Percentiles rank a stretch among this genome's conserved stretches.
These are phyloP conservation scores for Vanrija pseudolonga DNA, from an alignment of 1,284 basidiomycete species.

Conservation along the genomic window DNA sequence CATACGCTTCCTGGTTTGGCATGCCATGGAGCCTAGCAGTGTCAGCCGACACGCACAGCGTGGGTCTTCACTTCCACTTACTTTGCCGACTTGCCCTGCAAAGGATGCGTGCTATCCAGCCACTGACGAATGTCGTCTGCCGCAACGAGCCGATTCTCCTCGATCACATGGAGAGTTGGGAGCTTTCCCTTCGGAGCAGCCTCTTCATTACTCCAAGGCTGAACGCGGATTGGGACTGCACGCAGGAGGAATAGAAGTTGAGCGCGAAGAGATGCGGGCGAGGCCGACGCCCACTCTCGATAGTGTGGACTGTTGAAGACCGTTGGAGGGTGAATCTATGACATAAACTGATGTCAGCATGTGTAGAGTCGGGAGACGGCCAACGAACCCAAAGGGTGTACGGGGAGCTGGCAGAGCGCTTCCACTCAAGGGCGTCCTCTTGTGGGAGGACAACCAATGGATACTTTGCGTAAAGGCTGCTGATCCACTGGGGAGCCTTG, in stretches of 20 bases:
- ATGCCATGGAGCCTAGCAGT: slow-evolving; percentile 31
- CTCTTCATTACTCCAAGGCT: slow-evolving; percentile 31
- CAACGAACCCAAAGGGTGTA: slow-evolving; percentile 27
- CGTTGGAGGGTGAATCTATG: neutral
- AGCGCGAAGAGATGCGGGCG: slow-evolving; percentile 32
- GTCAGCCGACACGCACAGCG: slow-evolving; percentile 2
- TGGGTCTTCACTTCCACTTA: slow-evolving; percentile 5
- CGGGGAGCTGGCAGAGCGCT: slow-evolving; percentile 5
- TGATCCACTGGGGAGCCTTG: slow-evolving; percentile 36
- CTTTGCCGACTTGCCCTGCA: slow-evolving; percentile 27
- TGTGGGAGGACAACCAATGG: slow-evolving; percentile 43
- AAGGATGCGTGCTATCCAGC: slow-evolving; percentile 33
- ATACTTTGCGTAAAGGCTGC: slow-evolving; percentile 40
- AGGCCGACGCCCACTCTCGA: slow-evolving; percentile 33
- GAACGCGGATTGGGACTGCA: slow-evolving; percentile 26
- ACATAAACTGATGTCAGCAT: neutral
- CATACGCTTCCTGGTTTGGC: slow-evolving; percentile 35
- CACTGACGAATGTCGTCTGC: slow-evolving; percentile 35
- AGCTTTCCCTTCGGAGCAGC: slow-evolving; percentile 35
- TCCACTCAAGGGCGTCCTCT: slow-evolving; percentile 36
- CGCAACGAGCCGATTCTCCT: slow-evolving; percentile 27
- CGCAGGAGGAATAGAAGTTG: slow-evolving; percentile 44
- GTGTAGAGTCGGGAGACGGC: neutral
- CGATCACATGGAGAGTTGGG: slow-evolving; percentile 29
- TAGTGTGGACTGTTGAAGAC: slow-evolving; percentile 6